Conservation (phyloP, 2,329 filamentous ascomycete species). For the Chaetomiaceae sp. region DNA sequence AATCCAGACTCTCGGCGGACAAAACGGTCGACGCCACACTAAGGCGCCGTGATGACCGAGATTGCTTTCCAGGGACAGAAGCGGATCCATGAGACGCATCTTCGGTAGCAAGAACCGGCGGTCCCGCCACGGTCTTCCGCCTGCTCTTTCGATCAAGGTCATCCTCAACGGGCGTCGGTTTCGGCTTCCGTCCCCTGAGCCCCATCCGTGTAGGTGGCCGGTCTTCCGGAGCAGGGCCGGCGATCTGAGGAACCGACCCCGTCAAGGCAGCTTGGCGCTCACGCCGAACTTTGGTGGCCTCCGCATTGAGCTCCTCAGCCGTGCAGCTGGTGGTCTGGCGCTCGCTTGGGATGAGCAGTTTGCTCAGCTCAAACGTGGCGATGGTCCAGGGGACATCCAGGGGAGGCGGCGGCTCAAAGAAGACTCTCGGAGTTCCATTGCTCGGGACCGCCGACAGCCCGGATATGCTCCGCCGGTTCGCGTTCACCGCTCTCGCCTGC, state of each 20-base stretch:
- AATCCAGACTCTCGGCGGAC: slow-evolving; percentile 25
- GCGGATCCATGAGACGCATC: slow-evolving; percentile 29
- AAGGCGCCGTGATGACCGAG: slow-evolving; percentile 43
- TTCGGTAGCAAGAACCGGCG: slow-evolving; percentile 43
- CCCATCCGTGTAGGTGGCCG: slow-evolving; percentile 61
- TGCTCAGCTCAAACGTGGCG: slow-evolving; percentile 78
- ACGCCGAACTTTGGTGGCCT: slow-evolving; percentile 57
- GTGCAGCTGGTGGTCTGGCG: slow-evolving; percentile 72
- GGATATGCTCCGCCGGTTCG: slow-evolving; percentile 60
- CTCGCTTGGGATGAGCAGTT: slow-evolving; percentile 71
- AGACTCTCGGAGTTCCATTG: slow-evolving; percentile 34
- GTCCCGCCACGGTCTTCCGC: slow-evolving; percentile 58
- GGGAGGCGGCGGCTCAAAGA: slow-evolving; percentile 54
- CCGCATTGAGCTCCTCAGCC: slow-evolving; percentile 71
- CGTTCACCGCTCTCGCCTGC: slow-evolving; percentile 69
- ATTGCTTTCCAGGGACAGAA: slow-evolving; percentile 26
- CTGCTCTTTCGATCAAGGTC: slow-evolving; percentile 42
- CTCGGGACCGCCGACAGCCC: slow-evolving; percentile 41
- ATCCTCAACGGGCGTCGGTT: slow-evolving; percentile 48
- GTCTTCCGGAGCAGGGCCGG: slow-evolving; percentile 26
- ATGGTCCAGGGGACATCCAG: slow-evolving; percentile 82
- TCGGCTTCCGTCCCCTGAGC: slow-evolving; percentile 65
- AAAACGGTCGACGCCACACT: slow-evolving; percentile 43
- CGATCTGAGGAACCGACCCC: slow-evolving; percentile 11
- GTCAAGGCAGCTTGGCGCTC: slow-evolving; percentile 57